Base-by-base conservation (phyloP, 1,139 yeast species). In the Hyphopichia buzzinii region DNA sequence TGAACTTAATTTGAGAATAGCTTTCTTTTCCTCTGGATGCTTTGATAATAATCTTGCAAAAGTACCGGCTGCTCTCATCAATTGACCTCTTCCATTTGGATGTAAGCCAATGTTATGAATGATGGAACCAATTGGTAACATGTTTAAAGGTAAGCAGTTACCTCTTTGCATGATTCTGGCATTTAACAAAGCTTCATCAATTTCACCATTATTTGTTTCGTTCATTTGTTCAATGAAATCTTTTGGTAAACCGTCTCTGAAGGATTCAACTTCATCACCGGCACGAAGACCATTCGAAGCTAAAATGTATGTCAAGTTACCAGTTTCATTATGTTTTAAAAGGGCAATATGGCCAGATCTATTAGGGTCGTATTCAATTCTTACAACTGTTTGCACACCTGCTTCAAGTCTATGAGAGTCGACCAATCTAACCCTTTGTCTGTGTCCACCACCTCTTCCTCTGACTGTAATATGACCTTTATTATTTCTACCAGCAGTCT, bases 361-460 rank as follows among this genome's bases (percentile, higher is more conserved):
- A 54, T 87, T 87, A 31, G 99, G 99, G 62, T 92, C 99, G 57
- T 89, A 88, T 62, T 92, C 99, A 41, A 92, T 87, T 55, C 99
- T 74, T 40, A 82, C 67, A 16, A 92, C 97, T 16, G 78, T 74
- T 49, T 88, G 95, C 37, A 74, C 75, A 17, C 97, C 98, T 2
- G 80, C 63, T 3, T 59, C 74, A 31, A 61, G 55, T 53, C 99
- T 77, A 50, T 72, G 71, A 54, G 83, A 82, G 61, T 92, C 99
- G 21, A 92, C 75, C 33, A 86, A 60, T 53, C 99, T 78, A 30
- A 85, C 77, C 62, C 98, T 79, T 55, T 89, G 82, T 61, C 85
- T 88, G 59, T 87, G 95, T 31, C 97, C 98, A 52, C 98, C 98
- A 59, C 98, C 98, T 61, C 94, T 81, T 58, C 94, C 97, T 57